Percentiles rank a stretch among this genome's conserved stretches.
Conservation (phyloP, 805 yeast species). For the Ogataea henricii region DNA sequence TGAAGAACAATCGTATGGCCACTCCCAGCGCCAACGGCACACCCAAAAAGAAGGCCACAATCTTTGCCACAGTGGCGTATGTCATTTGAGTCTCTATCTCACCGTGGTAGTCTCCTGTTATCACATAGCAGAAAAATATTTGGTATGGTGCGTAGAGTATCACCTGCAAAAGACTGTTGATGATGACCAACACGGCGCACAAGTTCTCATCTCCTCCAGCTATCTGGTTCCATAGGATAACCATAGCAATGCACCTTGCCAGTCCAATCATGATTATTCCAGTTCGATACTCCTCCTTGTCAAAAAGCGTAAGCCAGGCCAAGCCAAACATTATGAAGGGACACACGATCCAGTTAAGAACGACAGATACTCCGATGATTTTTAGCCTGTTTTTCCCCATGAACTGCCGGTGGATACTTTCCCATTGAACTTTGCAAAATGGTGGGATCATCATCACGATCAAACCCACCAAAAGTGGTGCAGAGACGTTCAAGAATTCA, state of each 20-base stretch:
- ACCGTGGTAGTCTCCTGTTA: slow-evolving; percentile 29
- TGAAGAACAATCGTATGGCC: slow-evolving; percentile 38
- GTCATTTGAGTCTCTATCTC: slow-evolving; percentile 15
- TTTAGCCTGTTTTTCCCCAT: slow-evolving; percentile 24
- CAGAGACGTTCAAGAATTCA: slow-evolving; percentile 40
- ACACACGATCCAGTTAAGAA: slow-evolving; percentile 56
- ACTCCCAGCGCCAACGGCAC: slow-evolving; percentile 52
- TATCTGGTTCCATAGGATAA: slow-evolving; percentile 56
- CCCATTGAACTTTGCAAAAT: slow-evolving; percentile 56
- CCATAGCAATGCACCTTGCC: slow-evolving; percentile 67
- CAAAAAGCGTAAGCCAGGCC: slow-evolving; percentile 53
- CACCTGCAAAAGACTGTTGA: slow-evolving; percentile 53
- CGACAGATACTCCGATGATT: slow-evolving; percentile 41
- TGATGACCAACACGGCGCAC: slow-evolving; percentile 54
- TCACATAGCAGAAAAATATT: slow-evolving; percentile 47
- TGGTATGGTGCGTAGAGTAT: slow-evolving; percentile 55
- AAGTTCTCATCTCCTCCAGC: slow-evolving; percentile 53
- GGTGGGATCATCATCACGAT: slow-evolving; percentile 61
- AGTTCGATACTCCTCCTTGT: slow-evolving; percentile 47
- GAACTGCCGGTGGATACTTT: slow-evolving; percentile 37
- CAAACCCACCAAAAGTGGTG: slow-evolving; percentile 52
- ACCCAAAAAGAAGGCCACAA: slow-evolving; percentile 56
- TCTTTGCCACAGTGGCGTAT: slow-evolving; percentile 45
- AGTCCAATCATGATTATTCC: slow-evolving; percentile 63
- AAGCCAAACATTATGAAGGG: slow-evolving; percentile 59